These are phyloP conservation scores for Coniochaeta prunicola DNA, from an alignment of 2,329 filamentous ascomycete genomes.

Conservation along the genomic window DNA sequence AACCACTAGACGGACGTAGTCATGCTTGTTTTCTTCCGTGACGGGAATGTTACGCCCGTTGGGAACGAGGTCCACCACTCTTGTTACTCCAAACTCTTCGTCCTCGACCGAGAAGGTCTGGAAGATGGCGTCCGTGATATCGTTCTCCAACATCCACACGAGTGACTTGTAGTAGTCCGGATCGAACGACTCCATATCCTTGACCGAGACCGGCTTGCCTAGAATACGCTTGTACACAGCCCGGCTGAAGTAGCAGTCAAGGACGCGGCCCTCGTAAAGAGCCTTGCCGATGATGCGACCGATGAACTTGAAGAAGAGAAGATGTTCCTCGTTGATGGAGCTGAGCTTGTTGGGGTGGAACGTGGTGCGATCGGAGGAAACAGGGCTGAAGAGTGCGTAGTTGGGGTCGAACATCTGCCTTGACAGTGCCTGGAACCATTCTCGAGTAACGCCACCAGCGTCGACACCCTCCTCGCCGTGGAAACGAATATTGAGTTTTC, in stretches of 20 bases:
- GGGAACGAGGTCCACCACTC: slow-evolving; percentile 77
- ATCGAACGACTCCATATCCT: slow-evolving; percentile 98
- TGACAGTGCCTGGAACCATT: slow-evolving; percentile 98
- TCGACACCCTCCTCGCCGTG: slow-evolving; percentile 96
- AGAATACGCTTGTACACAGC: slow-evolving; percentile 98
- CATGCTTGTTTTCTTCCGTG: slow-evolving; percentile 97
- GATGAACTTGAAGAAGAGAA: slow-evolving; percentile 99
- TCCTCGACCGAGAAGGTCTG: slow-evolving; percentile 94
- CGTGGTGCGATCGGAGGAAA: slow-evolving; percentile 93
- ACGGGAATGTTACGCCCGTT: slow-evolving; percentile 89
- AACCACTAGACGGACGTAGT: slow-evolving; percentile 90
- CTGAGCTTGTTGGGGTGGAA: slow-evolving; percentile 98
- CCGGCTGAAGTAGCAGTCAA: slow-evolving; percentile 98
- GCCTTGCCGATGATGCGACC: slow-evolving; percentile 97
- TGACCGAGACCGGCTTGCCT: slow-evolving; percentile 89
- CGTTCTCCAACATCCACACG: slow-evolving; percentile 96
- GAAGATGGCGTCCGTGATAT: slow-evolving; percentile 95
- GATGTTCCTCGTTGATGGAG: slow-evolving; percentile 87
- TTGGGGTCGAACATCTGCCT: slow-evolving; percentile 99
- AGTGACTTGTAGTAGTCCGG: slow-evolving; percentile 98
- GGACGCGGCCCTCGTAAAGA: slow-evolving; percentile 87
- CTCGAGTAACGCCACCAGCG: slow-evolving; percentile 91
- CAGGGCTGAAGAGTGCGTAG: slow-evolving; percentile 92
- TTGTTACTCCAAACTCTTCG: slow-evolving; percentile 86
- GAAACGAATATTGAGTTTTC: slow-evolving; percentile 96